These are phyloP conservation scores for Groenewaldozyma salmanticensis DNA, from an alignment of 805 yeast genomes.

Conservation along the genomic window DNA sequence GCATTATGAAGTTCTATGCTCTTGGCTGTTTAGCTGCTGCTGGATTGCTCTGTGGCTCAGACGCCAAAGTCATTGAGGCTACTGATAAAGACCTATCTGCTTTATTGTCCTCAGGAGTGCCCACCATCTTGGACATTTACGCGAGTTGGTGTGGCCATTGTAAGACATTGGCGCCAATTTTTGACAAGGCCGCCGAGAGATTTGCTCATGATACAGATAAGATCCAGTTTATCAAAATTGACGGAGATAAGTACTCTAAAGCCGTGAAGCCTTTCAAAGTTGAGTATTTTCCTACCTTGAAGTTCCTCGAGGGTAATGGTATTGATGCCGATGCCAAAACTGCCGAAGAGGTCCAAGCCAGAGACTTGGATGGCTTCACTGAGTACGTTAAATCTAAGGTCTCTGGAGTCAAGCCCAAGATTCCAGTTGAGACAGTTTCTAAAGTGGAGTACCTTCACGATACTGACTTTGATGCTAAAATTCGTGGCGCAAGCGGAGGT, in stretches of 20 bases:
- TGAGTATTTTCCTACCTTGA: slow-evolving; percentile 58
- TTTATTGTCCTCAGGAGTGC: slow-evolving; percentile 48
- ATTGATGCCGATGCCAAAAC: slow-evolving; percentile 31
- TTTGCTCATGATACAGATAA: slow-evolving; percentile 39
- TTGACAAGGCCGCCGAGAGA: slow-evolving; percentile 67
- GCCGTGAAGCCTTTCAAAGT: slow-evolving; percentile 42
- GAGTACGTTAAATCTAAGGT: slow-evolving; percentile 35
- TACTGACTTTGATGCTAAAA: slow-evolving; percentile 34
- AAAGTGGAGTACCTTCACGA: slow-evolving; percentile 26
- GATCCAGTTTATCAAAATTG: slow-evolving; percentile 44
- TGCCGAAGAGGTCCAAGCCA: slow-evolving; percentile 43
- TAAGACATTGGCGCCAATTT: slow-evolving; percentile 75
- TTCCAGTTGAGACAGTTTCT: slow-evolving; percentile 3
- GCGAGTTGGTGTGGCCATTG: slow-evolving; percentile 95
- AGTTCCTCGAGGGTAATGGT: slow-evolving; percentile 32
- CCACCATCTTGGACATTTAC: slow-evolving; percentile 57
- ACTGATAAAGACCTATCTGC: slow-evolving; percentile 50
- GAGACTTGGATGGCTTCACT: slow-evolving; percentile 41
- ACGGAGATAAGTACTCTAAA: slow-evolving; percentile 49
- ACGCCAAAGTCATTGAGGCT: slow-evolving; percentile 23
- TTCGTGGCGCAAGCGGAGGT: slow-evolving; percentile 25
- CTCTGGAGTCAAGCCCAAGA: slow-evolving; percentile 24
- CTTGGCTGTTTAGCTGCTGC: too few species aligned
- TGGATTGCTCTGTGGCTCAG: too few species aligned
- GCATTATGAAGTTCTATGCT: too few species aligned